Evolutionary conservation across 108 stramenopile species (phyloP).

Genomic region (Poteriospumella lacustris): DNA sequence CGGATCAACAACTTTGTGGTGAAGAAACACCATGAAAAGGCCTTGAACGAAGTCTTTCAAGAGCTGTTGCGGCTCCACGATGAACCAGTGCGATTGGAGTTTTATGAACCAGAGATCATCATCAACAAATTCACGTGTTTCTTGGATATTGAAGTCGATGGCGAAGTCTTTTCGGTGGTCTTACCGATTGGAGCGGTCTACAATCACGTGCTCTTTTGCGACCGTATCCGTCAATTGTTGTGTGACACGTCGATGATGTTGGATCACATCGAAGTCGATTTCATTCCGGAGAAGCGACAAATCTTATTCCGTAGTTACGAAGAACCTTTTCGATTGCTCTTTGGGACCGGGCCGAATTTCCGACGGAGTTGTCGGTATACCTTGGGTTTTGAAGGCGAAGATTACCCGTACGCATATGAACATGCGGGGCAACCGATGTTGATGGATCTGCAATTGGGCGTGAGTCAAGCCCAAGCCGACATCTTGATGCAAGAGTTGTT

Average conservation of each 20-base stretch:
- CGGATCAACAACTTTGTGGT: background rate
- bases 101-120: slow-evolving; percentile 6
- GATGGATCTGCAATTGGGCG: slow-evolving; percentile 13
- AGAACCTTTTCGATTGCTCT: slow-evolving; percentile 1
- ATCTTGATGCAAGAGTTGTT: slow-evolving; percentile 23
- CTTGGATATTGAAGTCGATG: slow-evolving; percentile 21
- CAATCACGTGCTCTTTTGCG: background rate
- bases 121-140: slow-evolving; percentile 16
- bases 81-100: background rate
- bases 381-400: slow-evolving; percentile 10
- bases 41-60: background rate
- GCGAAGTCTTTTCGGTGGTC: background rate
- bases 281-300: background rate
- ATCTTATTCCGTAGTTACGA: background rate
- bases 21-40: background rate
- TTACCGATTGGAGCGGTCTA: slow-evolving; percentile 27
- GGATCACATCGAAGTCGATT: background rate
- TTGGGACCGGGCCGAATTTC: slow-evolving; percentile 13
- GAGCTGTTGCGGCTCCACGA: background rate
- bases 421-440: slow-evolving; percentile 19
- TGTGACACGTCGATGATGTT: background rate
- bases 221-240: background rate
- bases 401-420: background rate
- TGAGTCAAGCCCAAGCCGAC: background rate
- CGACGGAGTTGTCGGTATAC: slow-evolving; percentile 13